Percentiles rank a stretch among this genome's conserved stretches.
Evolutionary conservation across 2,329 filamentous ascomycete species (phyloP).

Genomic region (Clarireedia homoeocarpa): DNA sequence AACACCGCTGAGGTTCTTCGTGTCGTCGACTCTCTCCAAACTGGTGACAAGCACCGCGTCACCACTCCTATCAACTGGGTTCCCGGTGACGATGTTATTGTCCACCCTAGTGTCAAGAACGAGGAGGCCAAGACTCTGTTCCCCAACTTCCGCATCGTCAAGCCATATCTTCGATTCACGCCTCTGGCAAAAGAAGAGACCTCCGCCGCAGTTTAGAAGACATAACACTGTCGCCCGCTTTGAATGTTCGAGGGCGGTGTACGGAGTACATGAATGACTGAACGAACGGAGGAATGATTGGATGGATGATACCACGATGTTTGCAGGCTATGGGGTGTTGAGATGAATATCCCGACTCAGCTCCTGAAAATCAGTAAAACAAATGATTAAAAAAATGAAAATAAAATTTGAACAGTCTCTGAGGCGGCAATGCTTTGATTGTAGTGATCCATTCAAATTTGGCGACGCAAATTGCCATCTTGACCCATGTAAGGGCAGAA

Average conservation of each 20-base stretch:
- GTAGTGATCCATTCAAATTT: no score
- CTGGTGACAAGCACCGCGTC: slow-evolving; percentile 79
- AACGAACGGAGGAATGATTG: not conserved
- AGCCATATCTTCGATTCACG: slow-evolving; percentile 70
- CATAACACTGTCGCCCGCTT: not conserved
- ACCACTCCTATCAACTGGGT: slow-evolving; percentile 90
- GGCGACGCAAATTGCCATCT: no score
- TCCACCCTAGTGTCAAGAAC: slow-evolving; percentile 74
- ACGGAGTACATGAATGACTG: not conserved
- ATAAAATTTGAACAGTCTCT: no score
- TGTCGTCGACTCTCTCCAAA: slow-evolving; percentile 72
- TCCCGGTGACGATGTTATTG: slow-evolving; percentile 84
- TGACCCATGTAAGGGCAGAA: no score
- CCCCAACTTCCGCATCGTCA: slow-evolving; percentile 62
- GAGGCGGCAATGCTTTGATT: no score
- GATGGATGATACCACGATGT: not conserved
- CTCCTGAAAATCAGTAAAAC: no score
- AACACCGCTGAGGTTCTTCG: slow-evolving; percentile 74
- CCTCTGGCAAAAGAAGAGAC: slow-evolving; percentile 48
- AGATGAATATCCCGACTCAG: no score
- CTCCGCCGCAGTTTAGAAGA: slow-evolving; percentile 22
- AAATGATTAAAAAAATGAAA: no score
- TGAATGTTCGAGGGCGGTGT: not conserved
- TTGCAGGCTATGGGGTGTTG: not conserved
- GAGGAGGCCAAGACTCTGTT: slow-evolving; percentile 85